Evolutionary conservation across 2,329 filamentous ascomycete genomes (phyloP).

Genomic region (Diaporthe sp.): DNA sequence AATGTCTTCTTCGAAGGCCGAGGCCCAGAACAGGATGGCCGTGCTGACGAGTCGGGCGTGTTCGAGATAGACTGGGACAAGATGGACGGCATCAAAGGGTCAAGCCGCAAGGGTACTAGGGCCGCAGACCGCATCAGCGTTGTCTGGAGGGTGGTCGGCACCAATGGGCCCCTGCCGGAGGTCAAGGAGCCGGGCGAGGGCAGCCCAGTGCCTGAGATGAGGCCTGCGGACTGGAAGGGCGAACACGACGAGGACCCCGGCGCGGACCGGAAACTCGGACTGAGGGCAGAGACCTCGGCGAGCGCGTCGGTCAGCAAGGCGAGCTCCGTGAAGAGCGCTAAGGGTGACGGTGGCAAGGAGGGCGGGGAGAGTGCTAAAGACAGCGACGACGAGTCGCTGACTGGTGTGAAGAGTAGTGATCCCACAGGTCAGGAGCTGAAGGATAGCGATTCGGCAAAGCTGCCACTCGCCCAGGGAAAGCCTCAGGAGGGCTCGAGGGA

Average conservation of each 20-base stretch:
- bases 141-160: slow-evolving; percentile 75
- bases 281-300: slow-evolving; percentile 73
- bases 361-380: slow-evolving; percentile 39
- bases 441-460: not conserved
- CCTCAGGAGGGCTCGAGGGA: not conserved
- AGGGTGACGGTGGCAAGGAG: slow-evolving; percentile 11
- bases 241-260: slow-evolving; percentile 59
- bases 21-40: slow-evolving; percentile 76
- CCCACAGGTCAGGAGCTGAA: slow-evolving; percentile 19
- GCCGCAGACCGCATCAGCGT: slow-evolving; percentile 87
- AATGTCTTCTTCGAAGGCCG: slow-evolving; percentile 92
- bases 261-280: slow-evolving; percentile 74
- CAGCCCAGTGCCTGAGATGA: slow-evolving; percentile 77
- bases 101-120: slow-evolving; percentile 81
- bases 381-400: slow-evolving; percentile 43
- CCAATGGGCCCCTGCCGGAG: slow-evolving; percentile 49
- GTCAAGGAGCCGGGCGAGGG: slow-evolving; percentile 75
- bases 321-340: slow-evolving; percentile 71
- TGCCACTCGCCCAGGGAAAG: not conserved
- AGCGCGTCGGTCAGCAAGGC: slow-evolving; percentile 79
- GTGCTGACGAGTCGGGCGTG: slow-evolving; percentile 74
- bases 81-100: slow-evolving; percentile 97
- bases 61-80: slow-evolving; percentile 71
- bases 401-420: slow-evolving; percentile 40
- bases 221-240: slow-evolving; percentile 82